Evolutionary conservation across 352 stramenopile species (phyloP), one percentile per base, ranked within the genome.

Genomic region (Thalassiosira mediterranea): DNA sequence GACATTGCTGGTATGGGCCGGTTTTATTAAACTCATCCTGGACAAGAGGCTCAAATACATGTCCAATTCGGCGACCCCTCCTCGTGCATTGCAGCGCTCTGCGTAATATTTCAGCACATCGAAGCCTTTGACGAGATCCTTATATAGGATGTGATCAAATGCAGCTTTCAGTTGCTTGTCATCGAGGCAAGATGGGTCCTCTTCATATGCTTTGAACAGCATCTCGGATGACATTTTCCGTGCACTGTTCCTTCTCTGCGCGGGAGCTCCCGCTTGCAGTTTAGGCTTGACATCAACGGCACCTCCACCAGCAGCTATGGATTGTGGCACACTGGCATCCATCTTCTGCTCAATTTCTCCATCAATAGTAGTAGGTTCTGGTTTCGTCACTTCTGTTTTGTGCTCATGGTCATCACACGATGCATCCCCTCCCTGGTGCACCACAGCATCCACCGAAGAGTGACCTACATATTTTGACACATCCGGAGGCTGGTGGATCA

Each of bases 51-150:
- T 61, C 48, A 40, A 44, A 29, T 75, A 75, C 21, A 75, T 34
- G 38, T 67, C 56, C 21, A 75, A 46, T 4, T 10, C 37, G 17
- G 37, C 65, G 23, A 75, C 25, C 51, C 44, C 48, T 38, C 65
- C 65, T 46, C 52, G 21, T 17, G 3, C 65, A 37, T 75, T 67
- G 54, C 65, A 61, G n/a, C 49, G 42, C 23, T 40, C 26, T 17
- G 34, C 65, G 26, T 61, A 52, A 68, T 75, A 44, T 23, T 51
- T 67, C 21, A 60, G 34, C 56, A 59, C 44, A 15, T 75, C 53
- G 34, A 53, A 75, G 21, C 54, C 57, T 19, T 38, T 48, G 1
- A 0, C 15, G 10, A 75, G 19, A 42, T 75, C 56, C 3, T 67
- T 25, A 28, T 67, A 23, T 29, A 53, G 7, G 44, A 53, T 8